A percentile compares a stretch with the other conserved stretches of the same genome.
Evolutionary conservation across 805 yeast genomes (phyloP).

Genomic region (Kodamaea lidongshanica): DNA sequence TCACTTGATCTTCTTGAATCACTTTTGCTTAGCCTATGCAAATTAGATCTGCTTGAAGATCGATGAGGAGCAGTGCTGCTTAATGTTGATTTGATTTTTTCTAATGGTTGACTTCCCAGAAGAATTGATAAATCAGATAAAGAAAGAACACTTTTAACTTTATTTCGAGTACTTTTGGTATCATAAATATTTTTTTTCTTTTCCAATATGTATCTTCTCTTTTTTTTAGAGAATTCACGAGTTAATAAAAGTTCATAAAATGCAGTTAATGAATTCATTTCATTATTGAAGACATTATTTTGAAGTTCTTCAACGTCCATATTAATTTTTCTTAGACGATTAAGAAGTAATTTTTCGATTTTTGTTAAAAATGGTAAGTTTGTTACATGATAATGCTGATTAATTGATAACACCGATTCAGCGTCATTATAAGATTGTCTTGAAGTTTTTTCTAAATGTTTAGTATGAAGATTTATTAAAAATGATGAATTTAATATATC

Average conservation of each 20-base stretch:
- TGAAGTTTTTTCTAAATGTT: conserved; percentile 14
- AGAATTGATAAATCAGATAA: conserved; percentile 23
- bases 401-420: conserved; percentile 34
- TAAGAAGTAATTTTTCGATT: conserved; percentile 56
- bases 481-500: conserved; percentile 34
- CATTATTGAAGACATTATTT: conserved; percentile 48
- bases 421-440: conserved; percentile 22
- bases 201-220: conserved; percentile 23
- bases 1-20: conserved; percentile 6
- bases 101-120: conserved; percentile 29
- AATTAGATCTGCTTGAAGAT: conserved; percentile 9
- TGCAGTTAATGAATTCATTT: conserved; percentile 69
- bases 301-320: conserved; percentile 57
- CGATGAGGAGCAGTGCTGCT: conserved; percentile 25
- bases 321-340: conserved; percentile 54
- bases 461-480: conserved; percentile 27
- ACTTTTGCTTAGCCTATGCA: conserved; percentile 2
- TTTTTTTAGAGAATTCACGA: conserved; percentile 36
- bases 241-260: conserved; percentile 66
- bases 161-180: conserved; percentile 27
- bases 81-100: conserved; percentile 31
- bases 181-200: conserved; percentile 28
- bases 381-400: conserved; percentile 30
- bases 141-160: conserved; percentile 33
- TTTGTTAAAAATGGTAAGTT: conserved; percentile 47